Evolutionary conservation across 257 asterid species (phyloP).

Genomic region (Penstemon davidsonii): DNA sequence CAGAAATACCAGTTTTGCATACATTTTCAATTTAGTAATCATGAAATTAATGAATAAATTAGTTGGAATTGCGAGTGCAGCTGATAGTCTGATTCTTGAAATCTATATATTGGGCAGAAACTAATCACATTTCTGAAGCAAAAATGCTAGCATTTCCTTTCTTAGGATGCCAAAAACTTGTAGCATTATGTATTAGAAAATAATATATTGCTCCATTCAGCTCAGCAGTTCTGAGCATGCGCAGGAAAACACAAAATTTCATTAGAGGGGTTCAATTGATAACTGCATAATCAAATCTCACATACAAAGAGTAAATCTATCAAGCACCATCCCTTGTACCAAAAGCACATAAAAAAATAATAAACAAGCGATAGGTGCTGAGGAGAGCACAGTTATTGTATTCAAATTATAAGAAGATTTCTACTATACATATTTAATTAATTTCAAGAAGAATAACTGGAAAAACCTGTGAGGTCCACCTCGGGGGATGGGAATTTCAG

Average conservation of each 20-base stretch:
- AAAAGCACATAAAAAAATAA: neutral
- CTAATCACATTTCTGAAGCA: too few relatives aligned
- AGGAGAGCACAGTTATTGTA: neutral
- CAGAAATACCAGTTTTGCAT: neutral
- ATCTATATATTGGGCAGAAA: neutral
- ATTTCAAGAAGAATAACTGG: slow-evolving; percentile 19
- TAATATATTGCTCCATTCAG: too few relatives aligned
- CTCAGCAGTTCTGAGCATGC: too few relatives aligned
- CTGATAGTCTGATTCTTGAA: slow-evolving; percentile 13
- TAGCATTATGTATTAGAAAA: too few relatives aligned
- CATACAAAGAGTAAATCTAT: neutral
- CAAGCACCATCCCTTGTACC: neutral
- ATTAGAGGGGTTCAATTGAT: neutral
- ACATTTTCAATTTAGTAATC: neutral
- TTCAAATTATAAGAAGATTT: slow-evolving; percentile 2
- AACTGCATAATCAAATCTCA: neutral
- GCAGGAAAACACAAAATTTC: neutral
- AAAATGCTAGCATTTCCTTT: too few relatives aligned
- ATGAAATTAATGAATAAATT: neutral
- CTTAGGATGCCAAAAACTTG: too few relatives aligned
- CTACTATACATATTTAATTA: neutral
- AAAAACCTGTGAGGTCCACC: slow-evolving; percentile 95
- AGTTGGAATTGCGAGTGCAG: slow-evolving; percentile 8
- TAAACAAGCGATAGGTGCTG: neutral
- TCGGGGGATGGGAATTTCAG: slow-evolving; percentile 85